phyloP scores from a whole-genome alignment of 2,329 filamentous ascomycete genomes.

The Ilyonectria robusta region DNA sequence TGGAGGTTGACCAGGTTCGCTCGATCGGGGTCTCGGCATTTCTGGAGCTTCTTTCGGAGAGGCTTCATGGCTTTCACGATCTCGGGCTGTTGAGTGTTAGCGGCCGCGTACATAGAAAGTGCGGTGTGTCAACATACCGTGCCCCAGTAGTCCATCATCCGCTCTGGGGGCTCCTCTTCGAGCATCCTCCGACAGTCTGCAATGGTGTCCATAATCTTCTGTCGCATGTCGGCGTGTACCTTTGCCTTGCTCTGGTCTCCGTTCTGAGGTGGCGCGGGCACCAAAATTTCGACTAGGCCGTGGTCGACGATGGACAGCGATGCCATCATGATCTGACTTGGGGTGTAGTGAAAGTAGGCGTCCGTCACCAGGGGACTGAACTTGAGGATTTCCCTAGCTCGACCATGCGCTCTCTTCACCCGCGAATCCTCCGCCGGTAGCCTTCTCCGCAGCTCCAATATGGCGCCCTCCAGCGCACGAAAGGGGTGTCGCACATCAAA shows the following conservation, averaged over 20 bases:
- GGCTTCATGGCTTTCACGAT: conserved; percentile 64
- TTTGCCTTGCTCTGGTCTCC: conserved; percentile 44
- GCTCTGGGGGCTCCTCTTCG: conserved; percentile 69
- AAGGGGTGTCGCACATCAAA: conserved; percentile 95
- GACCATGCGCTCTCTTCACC: conserved; percentile 76
- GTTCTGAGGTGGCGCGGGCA: conserved; percentile 57
- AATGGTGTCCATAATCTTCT: conserved; percentile 66
- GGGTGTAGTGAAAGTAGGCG: conserved; percentile 96
- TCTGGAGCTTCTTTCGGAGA: conserved; percentile 78
- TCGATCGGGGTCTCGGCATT: conserved; percentile 81
- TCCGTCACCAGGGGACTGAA: conserved; percentile 89
- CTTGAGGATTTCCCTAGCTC: conserved; percentile 81
- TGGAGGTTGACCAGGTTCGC: conserved; percentile 80
- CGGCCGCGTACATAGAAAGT: background rate
- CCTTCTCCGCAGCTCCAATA: conserved; percentile 84
- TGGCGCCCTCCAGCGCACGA: conserved; percentile 85
- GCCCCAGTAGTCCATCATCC: conserved; percentile 68
- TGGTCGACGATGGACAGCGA: conserved; percentile 83
- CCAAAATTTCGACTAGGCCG: conserved; percentile 67
- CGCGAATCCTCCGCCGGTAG: conserved; percentile 71
- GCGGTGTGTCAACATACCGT: conserved; percentile 55
- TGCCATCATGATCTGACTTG: conserved; percentile 92
- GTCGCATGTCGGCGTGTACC: conserved; percentile 50
- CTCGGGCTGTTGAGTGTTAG: conserved; percentile 57
- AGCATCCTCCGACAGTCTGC: conserved; percentile 68